Evolutionary conservation across 371 early-diverging fungal species (phyloP).

Genomic region (Mucor plumbeus): DNA sequence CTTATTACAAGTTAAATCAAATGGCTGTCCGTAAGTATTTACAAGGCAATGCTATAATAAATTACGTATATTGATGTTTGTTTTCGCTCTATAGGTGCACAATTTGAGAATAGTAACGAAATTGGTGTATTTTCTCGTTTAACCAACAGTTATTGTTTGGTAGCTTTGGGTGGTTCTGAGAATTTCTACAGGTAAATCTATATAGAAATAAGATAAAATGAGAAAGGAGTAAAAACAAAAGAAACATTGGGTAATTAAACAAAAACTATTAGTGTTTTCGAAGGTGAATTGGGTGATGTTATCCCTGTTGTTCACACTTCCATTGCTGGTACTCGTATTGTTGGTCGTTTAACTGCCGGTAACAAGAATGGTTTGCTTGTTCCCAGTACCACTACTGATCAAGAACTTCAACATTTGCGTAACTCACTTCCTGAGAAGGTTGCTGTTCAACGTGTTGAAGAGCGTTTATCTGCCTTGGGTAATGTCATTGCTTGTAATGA

Average conservation of each 20-base stretch:
- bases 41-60: too few relatives aligned
- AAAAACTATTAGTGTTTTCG: constrained; percentile 79
- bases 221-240: neutral
- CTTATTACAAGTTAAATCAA: constrained; percentile 12
- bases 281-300: constrained; percentile 93
- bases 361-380: constrained; percentile 98
- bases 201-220: neutral
- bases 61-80: too few relatives aligned
- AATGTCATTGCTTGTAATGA: constrained; percentile 99
- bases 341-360: constrained; percentile 95
- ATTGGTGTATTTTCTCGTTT: constrained; percentile 98
- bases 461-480: constrained; percentile 98
- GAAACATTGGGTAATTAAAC: neutral
- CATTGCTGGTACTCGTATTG: constrained; percentile 97
- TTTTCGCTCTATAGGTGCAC: constrained; percentile 53
- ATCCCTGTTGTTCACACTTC: constrained; percentile 99
- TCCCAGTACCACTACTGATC: constrained; percentile 98
- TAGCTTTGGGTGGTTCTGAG: constrained; percentile 98
- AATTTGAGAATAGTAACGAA: constrained; percentile 99
- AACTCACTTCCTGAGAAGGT: constrained; percentile 98
- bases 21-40: constrained; percentile 51
- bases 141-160: constrained; percentile 99
- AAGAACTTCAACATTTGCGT: constrained; percentile 98
- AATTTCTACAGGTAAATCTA: constrained; percentile 90
- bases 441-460: constrained; percentile 97